Evolutionary conservation across 148 eudicot genomes (phyloP).

Genomic region (Amaranthus cruentus): DNA sequence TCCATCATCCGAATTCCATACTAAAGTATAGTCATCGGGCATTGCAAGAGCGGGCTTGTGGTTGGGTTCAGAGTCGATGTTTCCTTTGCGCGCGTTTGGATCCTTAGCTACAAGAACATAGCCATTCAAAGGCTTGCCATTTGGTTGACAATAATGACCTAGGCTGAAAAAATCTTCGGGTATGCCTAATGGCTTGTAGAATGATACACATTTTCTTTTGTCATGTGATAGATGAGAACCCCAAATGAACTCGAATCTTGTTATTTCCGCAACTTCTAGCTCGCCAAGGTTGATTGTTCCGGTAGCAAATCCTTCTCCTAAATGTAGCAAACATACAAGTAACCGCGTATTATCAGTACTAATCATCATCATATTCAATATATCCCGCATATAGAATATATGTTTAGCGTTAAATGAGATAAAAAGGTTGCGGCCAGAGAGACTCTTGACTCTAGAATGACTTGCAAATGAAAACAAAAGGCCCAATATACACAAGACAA

Average conservation of each 20-base stretch:
- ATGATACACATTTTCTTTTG: conserved; percentile 42
- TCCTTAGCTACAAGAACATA: conserved; percentile 65
- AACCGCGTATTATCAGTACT: neutral
- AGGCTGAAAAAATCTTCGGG: conserved; percentile 67
- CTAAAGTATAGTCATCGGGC: conserved; percentile 62
- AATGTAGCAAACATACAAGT: conserved; percentile 15
- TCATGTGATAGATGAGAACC: conserved; percentile 43
- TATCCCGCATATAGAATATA: neutral
- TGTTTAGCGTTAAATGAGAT: too few relatives aligned
- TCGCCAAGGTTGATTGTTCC: conserved; percentile 69
- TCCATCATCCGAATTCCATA: conserved; percentile 73
- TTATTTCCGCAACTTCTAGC: conserved; percentile 66
- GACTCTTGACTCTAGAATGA: too few relatives aligned
- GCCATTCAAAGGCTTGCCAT: conserved; percentile 45
- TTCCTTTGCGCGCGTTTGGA: neutral
- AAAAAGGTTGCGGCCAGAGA: too few relatives aligned
- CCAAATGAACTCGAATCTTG: conserved; percentile 65
- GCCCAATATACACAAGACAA: too few relatives aligned
- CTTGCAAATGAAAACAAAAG: too few relatives aligned
- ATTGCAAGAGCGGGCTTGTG: conserved; percentile 41
- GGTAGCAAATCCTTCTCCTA: conserved; percentile 74
- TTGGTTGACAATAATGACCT: conserved; percentile 78
- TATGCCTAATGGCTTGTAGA: conserved; percentile 60
- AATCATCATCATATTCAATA: neutral
- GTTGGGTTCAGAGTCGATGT: neutral